These are phyloP conservation scores for Xylariaceae sp. DNA, from an alignment of 2,329 filamentous ascomycete genomes.

Conservation along the genomic window DNA sequence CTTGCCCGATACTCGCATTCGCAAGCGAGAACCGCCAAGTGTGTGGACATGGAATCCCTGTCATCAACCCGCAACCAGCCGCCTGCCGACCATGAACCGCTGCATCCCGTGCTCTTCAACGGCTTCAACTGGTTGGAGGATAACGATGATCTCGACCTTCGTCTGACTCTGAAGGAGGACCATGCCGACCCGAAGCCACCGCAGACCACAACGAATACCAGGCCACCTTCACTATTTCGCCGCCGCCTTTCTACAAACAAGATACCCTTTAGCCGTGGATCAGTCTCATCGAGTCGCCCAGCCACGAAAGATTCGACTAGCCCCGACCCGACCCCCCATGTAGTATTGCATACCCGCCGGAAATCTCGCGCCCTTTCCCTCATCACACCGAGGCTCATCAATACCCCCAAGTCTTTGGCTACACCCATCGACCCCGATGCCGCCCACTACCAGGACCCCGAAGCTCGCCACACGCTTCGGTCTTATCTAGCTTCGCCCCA, in stretches of 20 bases:
- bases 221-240: constrained; percentile 52
- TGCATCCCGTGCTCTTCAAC: constrained; percentile 55
- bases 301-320: constrained; percentile 37
- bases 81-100: constrained; percentile 25
- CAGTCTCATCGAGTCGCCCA: constrained; percentile 45
- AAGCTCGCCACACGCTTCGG: constrained; percentile 78
- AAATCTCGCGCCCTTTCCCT: constrained; percentile 52
- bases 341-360: constrained; percentile 40
- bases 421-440: constrained; percentile 63
- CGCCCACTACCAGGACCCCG: constrained; percentile 83
- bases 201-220: constrained; percentile 39
- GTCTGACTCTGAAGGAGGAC: constrained; percentile 64
- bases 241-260: constrained; percentile 70
- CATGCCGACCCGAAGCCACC: constrained; percentile 56
- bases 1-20: background rate
- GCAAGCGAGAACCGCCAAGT: constrained; percentile 3
- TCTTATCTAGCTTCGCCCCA: constrained; percentile 83
- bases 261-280: constrained; percentile 54
- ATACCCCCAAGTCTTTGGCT: constrained; percentile 39
- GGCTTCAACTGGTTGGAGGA: constrained; percentile 71
- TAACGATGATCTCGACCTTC: constrained; percentile 62
- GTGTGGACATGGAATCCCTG: constrained; percentile 26
- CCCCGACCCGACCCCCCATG: constrained; percentile 23
- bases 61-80: constrained; percentile 19
- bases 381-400: constrained; percentile 43